Percentiles rank a stretch among this genome's conserved stretches.
These are phyloP conservation scores for Fusarium goolgardi DNA, from an alignment of 2,329 filamentous ascomycete genomes.

Conservation along the genomic window DNA sequence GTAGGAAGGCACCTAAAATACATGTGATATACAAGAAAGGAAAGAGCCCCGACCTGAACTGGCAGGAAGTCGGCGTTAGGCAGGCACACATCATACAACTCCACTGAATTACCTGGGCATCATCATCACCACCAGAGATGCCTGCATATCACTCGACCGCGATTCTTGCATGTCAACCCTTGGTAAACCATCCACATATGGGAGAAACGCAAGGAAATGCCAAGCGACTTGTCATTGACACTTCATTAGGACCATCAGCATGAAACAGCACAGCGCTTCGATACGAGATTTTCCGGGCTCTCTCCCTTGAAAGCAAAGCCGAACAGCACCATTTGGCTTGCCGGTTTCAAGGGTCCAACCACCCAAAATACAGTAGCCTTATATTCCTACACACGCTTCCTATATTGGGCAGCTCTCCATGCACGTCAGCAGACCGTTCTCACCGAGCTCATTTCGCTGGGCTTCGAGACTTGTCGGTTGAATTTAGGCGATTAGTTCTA, in stretches of 20 bases:
- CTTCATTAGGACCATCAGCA: constrained; percentile 2
- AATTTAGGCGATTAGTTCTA: too few relatives aligned
- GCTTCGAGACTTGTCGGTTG: too few relatives aligned
- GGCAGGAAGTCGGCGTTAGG: background rate
- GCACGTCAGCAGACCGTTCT: constrained; percentile 38
- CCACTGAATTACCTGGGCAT: background rate
- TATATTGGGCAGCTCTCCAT: constrained; percentile 18
- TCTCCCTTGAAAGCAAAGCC: background rate
- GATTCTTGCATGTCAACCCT: background rate
- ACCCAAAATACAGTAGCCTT: constrained; percentile 12
- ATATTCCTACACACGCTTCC: background rate
- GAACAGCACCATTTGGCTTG: background rate
- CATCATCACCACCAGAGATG: background rate
- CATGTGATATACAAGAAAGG: background rate
- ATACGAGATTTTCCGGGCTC: constrained; percentile 20
- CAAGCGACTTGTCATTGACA: background rate
- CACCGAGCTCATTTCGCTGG: too few relatives aligned
- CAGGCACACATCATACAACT: background rate
- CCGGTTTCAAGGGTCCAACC: constrained; percentile 33
- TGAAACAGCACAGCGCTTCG: background rate
- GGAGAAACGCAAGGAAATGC: background rate
- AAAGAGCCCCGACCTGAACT: background rate
- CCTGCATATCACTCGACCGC: background rate
- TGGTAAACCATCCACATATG: background rate
- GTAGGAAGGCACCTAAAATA: background rate